A percentile compares a stretch with the other conserved stretches of the same genome.
Conservation (phyloP, 768 basidiomycete genomes). For the button mushroom (Agaricus bisporus) region DNA sequence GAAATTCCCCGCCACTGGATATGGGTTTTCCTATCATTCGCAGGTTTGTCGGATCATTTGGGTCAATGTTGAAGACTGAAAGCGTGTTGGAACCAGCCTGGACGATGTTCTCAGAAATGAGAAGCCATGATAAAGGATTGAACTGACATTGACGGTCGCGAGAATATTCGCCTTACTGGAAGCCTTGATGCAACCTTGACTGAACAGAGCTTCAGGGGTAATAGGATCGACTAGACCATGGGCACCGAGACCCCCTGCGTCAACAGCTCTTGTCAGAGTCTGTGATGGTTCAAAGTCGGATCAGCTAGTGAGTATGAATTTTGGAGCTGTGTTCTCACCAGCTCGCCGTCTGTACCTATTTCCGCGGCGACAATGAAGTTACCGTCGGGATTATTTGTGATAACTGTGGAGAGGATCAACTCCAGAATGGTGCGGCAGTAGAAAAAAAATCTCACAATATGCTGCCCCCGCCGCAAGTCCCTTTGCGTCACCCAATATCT, state of each 20-base stretch:
- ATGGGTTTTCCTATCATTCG: conserved; percentile 37
- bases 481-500: background rate
- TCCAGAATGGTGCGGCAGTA: background rate
- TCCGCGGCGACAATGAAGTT: conserved; percentile 38
- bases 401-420: conserved; percentile 25
- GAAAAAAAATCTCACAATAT: conserved; percentile 16
- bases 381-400: conserved; percentile 41
- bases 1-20: conserved; percentile 43
- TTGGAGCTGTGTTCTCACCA: conserved; percentile 24
- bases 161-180: conserved; percentile 27
- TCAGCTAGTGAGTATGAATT: background rate
- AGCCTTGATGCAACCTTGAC: conserved; percentile 35
- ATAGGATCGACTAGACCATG: conserved; percentile 26
- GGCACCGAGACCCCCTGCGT: conserved; percentile 27
- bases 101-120: background rate
- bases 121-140: background rate
- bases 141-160: conserved; percentile 29
- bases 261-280: conserved; percentile 24
- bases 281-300: conserved; percentile 14
- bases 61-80: conserved; percentile 34
- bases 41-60: conserved; percentile 34
- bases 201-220: conserved; percentile 35
- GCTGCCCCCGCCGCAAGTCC: conserved; percentile 21
- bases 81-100: conserved; percentile 44
- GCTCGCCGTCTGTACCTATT: conserved; percentile 34